Evolutionary conservation across 257 asterid species (phyloP).

Genomic region (Mentha longifolia): DNA sequence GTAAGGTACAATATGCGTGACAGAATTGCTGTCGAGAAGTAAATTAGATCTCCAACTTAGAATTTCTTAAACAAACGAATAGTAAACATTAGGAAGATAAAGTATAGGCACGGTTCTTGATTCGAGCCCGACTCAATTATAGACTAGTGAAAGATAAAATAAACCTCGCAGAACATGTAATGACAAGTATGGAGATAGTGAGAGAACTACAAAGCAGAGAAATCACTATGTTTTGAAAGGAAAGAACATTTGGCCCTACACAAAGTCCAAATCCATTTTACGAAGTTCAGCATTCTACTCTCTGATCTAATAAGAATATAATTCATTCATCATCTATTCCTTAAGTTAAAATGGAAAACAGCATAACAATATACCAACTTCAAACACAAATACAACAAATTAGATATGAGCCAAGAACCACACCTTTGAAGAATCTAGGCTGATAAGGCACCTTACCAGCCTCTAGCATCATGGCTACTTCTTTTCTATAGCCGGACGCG

Average conservation of each 20-base stretch:
- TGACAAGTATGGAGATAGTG: conserved; percentile 1
- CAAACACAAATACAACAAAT: not conserved
- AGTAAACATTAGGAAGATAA: not conserved
- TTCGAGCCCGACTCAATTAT: not conserved
- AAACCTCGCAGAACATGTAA: not conserved
- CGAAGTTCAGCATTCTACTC: not conserved
- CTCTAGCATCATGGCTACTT: conserved; percentile 91
- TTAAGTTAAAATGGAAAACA: not conserved
- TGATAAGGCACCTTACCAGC: conserved; percentile 90
- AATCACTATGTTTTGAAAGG: not conserved
- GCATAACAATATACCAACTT: not conserved
- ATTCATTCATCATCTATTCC: not conserved
- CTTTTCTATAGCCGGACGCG: conserved; percentile 82
- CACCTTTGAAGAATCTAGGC: conserved; percentile 79
- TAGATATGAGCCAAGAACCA: conserved; percentile 22
- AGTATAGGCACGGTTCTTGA: not conserved
- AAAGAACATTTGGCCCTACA: too few relatives aligned
- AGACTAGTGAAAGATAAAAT: not conserved
- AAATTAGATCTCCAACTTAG: conserved; percentile 25
- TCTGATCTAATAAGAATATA: not conserved
- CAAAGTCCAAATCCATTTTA: not conserved
- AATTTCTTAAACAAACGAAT: not conserved
- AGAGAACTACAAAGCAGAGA: not conserved
- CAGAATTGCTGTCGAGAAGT: conserved; percentile 52
- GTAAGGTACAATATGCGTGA: conserved; percentile 61